phyloP scores from a whole-genome alignment of 176 grass and related monocot genomes.

The Dactylis glomerata region DNA sequence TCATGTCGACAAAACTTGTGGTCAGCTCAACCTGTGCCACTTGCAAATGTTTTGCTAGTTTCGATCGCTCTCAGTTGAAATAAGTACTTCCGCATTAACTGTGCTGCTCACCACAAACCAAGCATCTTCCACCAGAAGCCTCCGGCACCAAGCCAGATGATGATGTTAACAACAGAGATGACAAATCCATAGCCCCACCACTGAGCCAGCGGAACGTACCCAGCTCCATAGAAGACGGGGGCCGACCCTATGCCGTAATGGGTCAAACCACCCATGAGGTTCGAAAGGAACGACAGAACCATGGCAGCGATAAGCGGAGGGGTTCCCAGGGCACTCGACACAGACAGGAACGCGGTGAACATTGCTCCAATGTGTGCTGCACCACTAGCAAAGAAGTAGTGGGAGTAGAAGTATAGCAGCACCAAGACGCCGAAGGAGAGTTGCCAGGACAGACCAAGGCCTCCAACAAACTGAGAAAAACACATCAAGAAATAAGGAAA shows the following conservation, averaged over 20 bases:
- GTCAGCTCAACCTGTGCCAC: conserved; percentile 19
- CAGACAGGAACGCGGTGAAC: conserved; percentile 94
- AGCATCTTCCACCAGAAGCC: conserved; percentile 98
- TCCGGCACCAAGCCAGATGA: conserved; percentile 86
- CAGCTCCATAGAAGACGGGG: conserved; percentile 83
- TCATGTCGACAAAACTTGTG: conserved; percentile 57
- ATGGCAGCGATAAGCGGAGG: conserved; percentile 75
- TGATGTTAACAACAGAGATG: conserved; percentile 76
- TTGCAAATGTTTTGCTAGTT: conserved; percentile 19
- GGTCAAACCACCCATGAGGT: conserved; percentile 90
- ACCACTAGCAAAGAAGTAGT: conserved; percentile 97
- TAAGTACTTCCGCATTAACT: neutral
- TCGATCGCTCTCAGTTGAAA: neutral
- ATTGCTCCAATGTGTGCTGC: conserved; percentile 97
- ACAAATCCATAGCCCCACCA: conserved; percentile 98
- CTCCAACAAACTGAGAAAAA: conserved; percentile 81
- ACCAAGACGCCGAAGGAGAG: conserved; percentile 82
- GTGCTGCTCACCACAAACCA: conserved; percentile 79
- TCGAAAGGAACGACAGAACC: conserved; percentile 91
- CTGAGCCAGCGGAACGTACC: conserved; percentile 74
- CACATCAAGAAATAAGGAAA: neutral
- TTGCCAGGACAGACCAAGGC: conserved; percentile 90
- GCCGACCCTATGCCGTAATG: conserved; percentile 96
- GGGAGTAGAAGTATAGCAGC: conserved; percentile 95
- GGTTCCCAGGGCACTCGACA: conserved; percentile 77